phyloP scores from a whole-genome alignment of 306 rosid species.

The Cajanus cajan region DNA sequence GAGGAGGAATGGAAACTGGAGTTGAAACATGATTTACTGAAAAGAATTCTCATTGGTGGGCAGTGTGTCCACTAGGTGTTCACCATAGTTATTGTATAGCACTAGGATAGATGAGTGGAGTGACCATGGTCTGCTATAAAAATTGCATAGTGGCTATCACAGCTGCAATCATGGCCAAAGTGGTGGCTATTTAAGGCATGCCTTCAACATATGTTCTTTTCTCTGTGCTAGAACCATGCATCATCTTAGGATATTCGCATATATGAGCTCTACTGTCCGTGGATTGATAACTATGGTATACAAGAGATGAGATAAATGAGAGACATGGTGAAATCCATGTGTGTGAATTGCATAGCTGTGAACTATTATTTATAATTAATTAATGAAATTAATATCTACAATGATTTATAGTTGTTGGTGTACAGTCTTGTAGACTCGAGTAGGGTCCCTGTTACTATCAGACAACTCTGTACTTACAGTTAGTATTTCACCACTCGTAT shows the following conservation, averaged over 20 bases:
- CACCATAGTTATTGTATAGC: not conserved
- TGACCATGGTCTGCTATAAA: not conserved
- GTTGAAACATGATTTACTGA: not conserved
- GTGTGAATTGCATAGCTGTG: not conserved
- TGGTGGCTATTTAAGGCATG: not conserved
- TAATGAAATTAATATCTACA: not conserved
- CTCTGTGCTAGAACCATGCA: not conserved
- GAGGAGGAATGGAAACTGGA: not conserved
- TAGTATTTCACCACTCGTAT: too few species aligned
- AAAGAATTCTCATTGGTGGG: not conserved
- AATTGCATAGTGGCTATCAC: not conserved
- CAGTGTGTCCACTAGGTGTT: not conserved
- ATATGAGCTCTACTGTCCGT: not conserved
- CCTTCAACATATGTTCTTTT: not conserved
- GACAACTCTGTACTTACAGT: too few species aligned
- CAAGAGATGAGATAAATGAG: not conserved
- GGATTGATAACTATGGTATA: not conserved
- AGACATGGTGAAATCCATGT: not conserved
- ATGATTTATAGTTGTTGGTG: not conserved
- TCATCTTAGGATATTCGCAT: not conserved
- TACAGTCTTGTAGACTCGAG: too few species aligned
- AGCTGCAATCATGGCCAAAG: not conserved
- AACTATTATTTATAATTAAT: not conserved
- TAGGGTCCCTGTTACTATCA: too few species aligned
- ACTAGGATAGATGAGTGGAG: not conserved